These are phyloP conservation scores for Friedmanniomyces simplex DNA, from an alignment of 495 filamentous ascomycete genomes.

Conservation along the genomic window DNA sequence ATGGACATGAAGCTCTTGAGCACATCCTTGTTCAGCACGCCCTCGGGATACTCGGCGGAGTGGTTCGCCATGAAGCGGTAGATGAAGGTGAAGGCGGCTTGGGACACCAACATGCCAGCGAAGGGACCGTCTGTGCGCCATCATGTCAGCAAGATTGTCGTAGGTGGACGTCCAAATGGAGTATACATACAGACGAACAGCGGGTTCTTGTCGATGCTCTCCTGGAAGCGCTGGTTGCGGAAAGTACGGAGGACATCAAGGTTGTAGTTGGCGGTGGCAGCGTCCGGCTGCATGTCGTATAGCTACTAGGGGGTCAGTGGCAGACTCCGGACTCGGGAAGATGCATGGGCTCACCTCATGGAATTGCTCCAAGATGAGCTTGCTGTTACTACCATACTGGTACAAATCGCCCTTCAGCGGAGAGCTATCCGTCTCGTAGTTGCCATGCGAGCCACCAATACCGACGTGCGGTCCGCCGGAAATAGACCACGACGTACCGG, in stretches of 20 bases:
- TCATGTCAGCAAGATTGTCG: not conserved
- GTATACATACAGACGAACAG: conserved; percentile 24
- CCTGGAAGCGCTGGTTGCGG: conserved; percentile 23
- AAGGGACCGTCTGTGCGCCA: conserved; percentile 14
- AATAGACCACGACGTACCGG: conserved; percentile 29
- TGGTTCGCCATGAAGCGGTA: conserved; percentile 33
- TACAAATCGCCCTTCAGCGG: conserved; percentile 40
- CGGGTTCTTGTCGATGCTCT: conserved; percentile 31
- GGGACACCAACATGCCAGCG: conserved; percentile 23
- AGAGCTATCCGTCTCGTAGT: conserved; percentile 47
- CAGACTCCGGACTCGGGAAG: no score
- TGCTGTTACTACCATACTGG: conserved; percentile 34
- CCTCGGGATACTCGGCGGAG: conserved; percentile 30
- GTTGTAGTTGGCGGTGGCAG: conserved; percentile 28
- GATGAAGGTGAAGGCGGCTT: conserved; percentile 25
- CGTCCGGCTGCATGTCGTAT: conserved; percentile 28
- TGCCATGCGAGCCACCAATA: conserved; percentile 45
- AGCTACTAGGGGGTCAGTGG: conserved; percentile 6
- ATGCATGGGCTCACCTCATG: conserved; percentile 3
- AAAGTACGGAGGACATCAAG: conserved; percentile 24
- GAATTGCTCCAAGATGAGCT: conserved; percentile 37
- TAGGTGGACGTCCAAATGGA: not conserved
- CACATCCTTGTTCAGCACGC: conserved; percentile 23
- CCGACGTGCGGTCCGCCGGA: conserved; percentile 33
- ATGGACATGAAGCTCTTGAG: conserved; percentile 25